Evolutionary conservation across 495 filamentous ascomycete genomes (phyloP), one percentile per base, ranked within the genome.

Genomic region (Cercophora sp.): DNA sequence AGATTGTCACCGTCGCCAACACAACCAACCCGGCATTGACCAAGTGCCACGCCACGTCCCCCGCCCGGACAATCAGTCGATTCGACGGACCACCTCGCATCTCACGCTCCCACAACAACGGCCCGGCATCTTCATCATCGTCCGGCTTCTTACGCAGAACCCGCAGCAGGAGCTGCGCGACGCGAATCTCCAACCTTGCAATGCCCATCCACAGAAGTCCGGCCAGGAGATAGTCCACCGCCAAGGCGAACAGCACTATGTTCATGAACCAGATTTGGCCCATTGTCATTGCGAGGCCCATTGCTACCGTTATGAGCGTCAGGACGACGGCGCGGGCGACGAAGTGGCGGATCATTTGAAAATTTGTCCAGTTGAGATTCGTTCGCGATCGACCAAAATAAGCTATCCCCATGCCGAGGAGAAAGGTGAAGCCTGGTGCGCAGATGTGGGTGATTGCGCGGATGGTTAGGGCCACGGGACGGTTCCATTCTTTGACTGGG

Each of bases 351-450:
- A 35, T 48, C 65, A 70, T 59, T 39, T 45, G 50, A 29, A 19
- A 22, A 3, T 50, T 43, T 11, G 54, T 36, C 67, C 67, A 70
- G 3, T 57, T 59, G 0, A 64, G 56, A 9, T 52, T 60, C 6
- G 58, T 55, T 10, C 67, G 59, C 20, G 67, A 69, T 16, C 54
- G 45, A 2, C 61, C 49, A 27, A 70, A 68, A 46, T 69, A 67
- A 1, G 60, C 67, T 6, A 69, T 51, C 27, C 67, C 67, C 56
- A 70, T 67, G n/a, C 67, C 67, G 5, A 70, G 61, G 8, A 70
- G 52, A 31, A 70, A 69, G 5, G 60, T 67, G 36, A 68, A 69
- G 9, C 67, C 67, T 9, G 67, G 67, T 10, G 63, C 67, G 50
- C 65, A 70, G 32, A 69, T 57, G 43, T 70, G 66, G 0, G 61